Evolutionary conservation across 805 yeast genomes (phyloP).

Genomic region (Helenozyma rhizophorensis): DNA sequence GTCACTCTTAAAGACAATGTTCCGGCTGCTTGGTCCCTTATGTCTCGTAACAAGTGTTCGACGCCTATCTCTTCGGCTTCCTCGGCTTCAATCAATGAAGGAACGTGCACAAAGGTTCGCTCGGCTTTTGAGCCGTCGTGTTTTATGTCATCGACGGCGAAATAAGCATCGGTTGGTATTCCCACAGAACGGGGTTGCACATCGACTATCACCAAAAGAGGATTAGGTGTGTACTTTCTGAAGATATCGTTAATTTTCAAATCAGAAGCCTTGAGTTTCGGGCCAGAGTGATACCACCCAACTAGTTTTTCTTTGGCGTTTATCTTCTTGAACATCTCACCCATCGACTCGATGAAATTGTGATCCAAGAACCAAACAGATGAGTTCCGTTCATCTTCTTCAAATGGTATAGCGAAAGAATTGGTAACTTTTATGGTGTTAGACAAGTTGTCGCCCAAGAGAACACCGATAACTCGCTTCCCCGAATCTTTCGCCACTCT

Average conservation of each 20-base stretch:
- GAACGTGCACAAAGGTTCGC: slow-evolving; percentile 88
- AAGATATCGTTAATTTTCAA: slow-evolving; percentile 85
- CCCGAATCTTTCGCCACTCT: slow-evolving; percentile 67
- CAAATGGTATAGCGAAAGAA: slow-evolving; percentile 96
- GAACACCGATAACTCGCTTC: slow-evolving; percentile 90
- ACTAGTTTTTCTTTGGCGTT: slow-evolving; percentile 93
- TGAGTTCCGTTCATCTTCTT: slow-evolving; percentile 89
- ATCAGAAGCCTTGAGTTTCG: slow-evolving; percentile 83
- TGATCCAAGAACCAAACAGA: slow-evolving; percentile 97
- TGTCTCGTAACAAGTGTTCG: slow-evolving; percentile 90
- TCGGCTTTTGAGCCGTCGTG: slow-evolving; percentile 94
- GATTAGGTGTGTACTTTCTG: slow-evolving; percentile 75
- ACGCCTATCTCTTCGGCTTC: slow-evolving; percentile 99
- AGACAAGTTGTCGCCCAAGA: slow-evolving; percentile 72
- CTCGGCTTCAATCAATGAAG: slow-evolving; percentile 91
- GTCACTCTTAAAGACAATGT: slow-evolving; percentile 82
- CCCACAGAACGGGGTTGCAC: slow-evolving; percentile 83
- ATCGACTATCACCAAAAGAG: slow-evolving; percentile 85
- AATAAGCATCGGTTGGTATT: slow-evolving; percentile 92
- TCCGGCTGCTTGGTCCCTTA: slow-evolving; percentile 96
- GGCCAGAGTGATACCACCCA: slow-evolving; percentile 99
- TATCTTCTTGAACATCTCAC: slow-evolving; percentile 95
- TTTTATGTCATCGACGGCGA: slow-evolving; percentile 90
- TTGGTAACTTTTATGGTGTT: slow-evolving; percentile 72
- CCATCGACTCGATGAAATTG: slow-evolving; percentile 92